Conservation (phyloP, 2,329 filamentous ascomycete genomes). For the Ophiocordyceps polyrhachis-furcata region DNA sequence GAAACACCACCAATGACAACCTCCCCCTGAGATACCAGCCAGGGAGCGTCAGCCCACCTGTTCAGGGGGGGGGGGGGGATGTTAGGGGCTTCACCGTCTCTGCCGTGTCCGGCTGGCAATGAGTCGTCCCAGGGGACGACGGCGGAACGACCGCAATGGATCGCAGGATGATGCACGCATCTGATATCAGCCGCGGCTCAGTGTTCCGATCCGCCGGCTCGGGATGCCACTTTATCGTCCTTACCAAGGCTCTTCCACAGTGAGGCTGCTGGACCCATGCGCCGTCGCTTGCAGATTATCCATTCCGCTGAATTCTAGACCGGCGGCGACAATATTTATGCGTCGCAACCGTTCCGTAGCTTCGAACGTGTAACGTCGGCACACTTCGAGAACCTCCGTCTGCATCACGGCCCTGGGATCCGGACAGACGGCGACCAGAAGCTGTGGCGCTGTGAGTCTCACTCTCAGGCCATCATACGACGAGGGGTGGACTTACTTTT, state of each 20-base stretch:
- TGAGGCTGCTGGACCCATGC: conserved; percentile 1
- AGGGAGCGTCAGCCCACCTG: not conserved
- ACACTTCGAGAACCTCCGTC: conserved; percentile 44
- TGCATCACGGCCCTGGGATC: conserved; percentile 55
- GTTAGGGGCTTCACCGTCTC: not conserved
- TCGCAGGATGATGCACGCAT: not conserved
- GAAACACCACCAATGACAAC: not conserved
- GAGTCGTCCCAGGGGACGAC: not conserved
- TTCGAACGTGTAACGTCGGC: conserved; percentile 54
- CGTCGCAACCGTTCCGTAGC: conserved; percentile 59
- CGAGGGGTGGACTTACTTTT: conserved; percentile 23
- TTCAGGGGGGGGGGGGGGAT: not conserved
- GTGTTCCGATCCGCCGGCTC: not conserved
- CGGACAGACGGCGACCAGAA: conserved; percentile 53
- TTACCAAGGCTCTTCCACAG: conserved; percentile 16
- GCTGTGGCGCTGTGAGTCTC: conserved; percentile 17
- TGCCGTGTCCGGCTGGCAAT: not conserved
- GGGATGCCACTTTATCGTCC: conserved; percentile 9
- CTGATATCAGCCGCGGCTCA: conserved; percentile 2
- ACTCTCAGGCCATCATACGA: not conserved
- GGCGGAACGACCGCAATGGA: not conserved
- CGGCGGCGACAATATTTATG: conserved; percentile 57
- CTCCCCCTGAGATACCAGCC: not conserved
- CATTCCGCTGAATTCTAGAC: conserved; percentile 41
- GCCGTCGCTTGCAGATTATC: conserved; percentile 7